Evolutionary conservation across 208 protist species (phyloP).

Genomic region (Acanthamoeba lenticulata): DNA sequence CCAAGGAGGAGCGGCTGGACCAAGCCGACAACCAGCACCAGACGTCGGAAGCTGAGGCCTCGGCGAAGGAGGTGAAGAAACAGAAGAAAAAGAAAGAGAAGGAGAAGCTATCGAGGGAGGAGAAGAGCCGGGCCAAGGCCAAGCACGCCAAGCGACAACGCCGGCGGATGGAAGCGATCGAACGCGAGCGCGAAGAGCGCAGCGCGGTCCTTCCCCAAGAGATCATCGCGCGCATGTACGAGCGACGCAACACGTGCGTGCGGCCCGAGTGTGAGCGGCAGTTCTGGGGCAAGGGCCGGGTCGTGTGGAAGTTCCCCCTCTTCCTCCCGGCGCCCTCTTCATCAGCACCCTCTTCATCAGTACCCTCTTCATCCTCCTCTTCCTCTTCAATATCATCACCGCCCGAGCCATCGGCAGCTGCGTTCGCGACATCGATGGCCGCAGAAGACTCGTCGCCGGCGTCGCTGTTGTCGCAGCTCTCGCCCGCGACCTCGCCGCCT

Average conservation of each 20-base stretch:
- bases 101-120: background rate
- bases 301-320: background rate
- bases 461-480: background rate
- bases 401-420: background rate
- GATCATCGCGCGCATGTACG: background rate
- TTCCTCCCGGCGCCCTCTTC: background rate
- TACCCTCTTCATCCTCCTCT: background rate
- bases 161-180: background rate
- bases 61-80: background rate
- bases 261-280: background rate
- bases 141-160: too few relatives aligned
- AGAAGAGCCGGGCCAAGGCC: background rate
- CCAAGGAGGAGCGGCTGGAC: background rate
- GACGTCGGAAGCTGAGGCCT: background rate
- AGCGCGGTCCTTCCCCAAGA: background rate
- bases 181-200: background rate
- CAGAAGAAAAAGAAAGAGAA: too few relatives aligned
- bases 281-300: constrained; percentile 9
- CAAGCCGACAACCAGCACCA: background rate
- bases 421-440: too few relatives aligned
- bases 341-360: background rate
- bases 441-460: too few relatives aligned
- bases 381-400: background rate
- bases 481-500: background rate
- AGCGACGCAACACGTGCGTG: background rate